Base-by-base conservation (phyloP, 345 rosid genomes). In the Populus simonii region DNA sequence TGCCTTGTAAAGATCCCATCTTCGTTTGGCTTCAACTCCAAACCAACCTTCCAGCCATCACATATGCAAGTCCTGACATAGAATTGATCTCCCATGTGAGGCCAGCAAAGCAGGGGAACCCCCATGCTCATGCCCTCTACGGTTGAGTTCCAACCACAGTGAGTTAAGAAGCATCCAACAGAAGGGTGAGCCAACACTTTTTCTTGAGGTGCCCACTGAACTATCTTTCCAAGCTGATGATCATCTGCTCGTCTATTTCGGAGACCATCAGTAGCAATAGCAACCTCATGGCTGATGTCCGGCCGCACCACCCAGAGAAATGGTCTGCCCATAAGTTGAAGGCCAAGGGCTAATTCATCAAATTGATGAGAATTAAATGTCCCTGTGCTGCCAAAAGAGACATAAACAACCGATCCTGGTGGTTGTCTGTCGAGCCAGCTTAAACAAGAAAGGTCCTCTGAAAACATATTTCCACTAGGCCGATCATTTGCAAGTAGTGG, bases 161-260 rank as follows among this genome's bases (percentile, higher is more conserved):
- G 74, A 65, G 74, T 49, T 22, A 77, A 59, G 80, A 77, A 70
- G 70, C 74, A 77, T 1, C 57, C 74, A 35, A 70, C 16, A 8
- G 74, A 69, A 57, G 70, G 41, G 47, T 41, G 74, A 41, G 43
- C 66, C 51, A 77, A 35, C n/a, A 70, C 74, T 31, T 70, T 70
- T n/a, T 77, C 75, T 22, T 77, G 75, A 70, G 80, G 61, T 43
- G 70, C 75, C 80, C 80, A 77, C 36, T 29, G 39, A 1, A 77
- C 70, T 1, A 77, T 31, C 33, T 77, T 57, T 16, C 74, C 74
- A 4, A 27, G 16, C 0, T 39, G 43, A 39, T 39, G 8, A 39
- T 39, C 43, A 20, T 39, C 25, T 1, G 17, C 55, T 13, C 39
- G 3, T 59, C 55, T 53, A 2, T 69, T 68, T 1, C 2, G 62